Evolutionary conservation across 352 stramenopile genomes (phyloP), one percentile per base, ranked within the genome.

Genomic region (Pythium sukuiense): DNA sequence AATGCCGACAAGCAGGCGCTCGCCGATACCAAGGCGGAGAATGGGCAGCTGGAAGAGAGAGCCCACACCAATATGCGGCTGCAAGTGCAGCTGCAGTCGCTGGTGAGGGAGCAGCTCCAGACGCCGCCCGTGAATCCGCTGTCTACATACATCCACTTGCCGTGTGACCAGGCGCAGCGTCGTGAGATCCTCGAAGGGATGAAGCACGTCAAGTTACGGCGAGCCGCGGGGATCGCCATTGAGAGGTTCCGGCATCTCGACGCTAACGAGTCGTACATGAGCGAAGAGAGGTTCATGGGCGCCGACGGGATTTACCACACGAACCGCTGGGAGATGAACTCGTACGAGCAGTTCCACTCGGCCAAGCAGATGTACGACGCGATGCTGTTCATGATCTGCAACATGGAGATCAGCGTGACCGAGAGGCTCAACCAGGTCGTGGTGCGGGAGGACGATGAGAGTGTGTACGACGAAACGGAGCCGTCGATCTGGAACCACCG

Each of bases 321-420:
- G n/a, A n/a, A 46, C n/a, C 54, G 41, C 26, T 80, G 75, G 55
- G 70, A 81, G 33, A 61, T 83, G 49, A 68, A 76, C 16, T 69
- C 69, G 39, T 84, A 84, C 56, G 64, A 65, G 2, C 63, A 68
- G 5, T 65, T 76, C 3, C 37, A 72, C 39, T 81, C 67, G 2
- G 67, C 83, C 16, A 68, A 65, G 18, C 69, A 85, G 45, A 70
- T 85, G 8, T 85, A 76, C 33, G 76, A 88, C 18, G 66, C 69
- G 5, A 63, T 85, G 14, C 59, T 76, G 9, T 70, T 64, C 9
- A 77, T 74, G 57, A 70, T 76, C 43, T 48, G 74, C 13, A 82
- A 77, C 30, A 74, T 83, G 59, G 77, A 86, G 60, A 85, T 83
- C 55, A 80, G 49, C 5, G 76, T 88, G 27, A 77, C 76, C 2